Percentiles rank a stretch among this genome's conserved stretches.
Conservation (phyloP, 106 monocot species). For the Narthecium ossifragum region DNA sequence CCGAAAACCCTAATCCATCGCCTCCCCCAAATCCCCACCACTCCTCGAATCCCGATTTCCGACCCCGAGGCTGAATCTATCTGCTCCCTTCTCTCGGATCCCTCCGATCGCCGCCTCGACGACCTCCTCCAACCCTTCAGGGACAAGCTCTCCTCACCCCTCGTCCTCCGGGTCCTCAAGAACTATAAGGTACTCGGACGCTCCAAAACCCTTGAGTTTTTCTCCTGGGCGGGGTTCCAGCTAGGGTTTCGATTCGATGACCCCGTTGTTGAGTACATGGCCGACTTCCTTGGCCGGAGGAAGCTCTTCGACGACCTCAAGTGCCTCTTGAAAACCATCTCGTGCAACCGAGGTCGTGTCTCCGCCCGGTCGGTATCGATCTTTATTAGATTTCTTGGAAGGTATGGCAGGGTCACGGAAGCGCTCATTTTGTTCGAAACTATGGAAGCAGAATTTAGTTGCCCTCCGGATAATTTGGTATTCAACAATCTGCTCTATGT, state of each 20-base stretch:
- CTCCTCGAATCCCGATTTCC: neutral
- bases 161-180: slow-evolving; percentile 21
- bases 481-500: slow-evolving; percentile 41
- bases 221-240: slow-evolving; percentile 37
- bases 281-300: slow-evolving; percentile 32
- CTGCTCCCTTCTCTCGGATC: slow-evolving; percentile 17
- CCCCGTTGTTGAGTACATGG: slow-evolving; percentile 37
- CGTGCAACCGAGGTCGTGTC: slow-evolving; percentile 10
- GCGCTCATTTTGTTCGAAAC: slow-evolving; percentile 25
- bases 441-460: slow-evolving; percentile 22
- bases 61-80: slow-evolving; percentile 11
- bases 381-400: slow-evolving; percentile 28
- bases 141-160: slow-evolving; percentile 16
- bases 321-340: slow-evolving; percentile 26
- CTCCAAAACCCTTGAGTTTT: slow-evolving; percentile 28
- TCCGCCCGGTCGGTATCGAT: slow-evolving; percentile 17
- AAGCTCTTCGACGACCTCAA: slow-evolving; percentile 41
- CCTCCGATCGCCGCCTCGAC: slow-evolving; percentile 8
- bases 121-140: slow-evolving; percentile 11
- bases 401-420: slow-evolving; percentile 24
- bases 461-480: slow-evolving; percentile 28
- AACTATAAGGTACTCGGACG: slow-evolving; percentile 18
- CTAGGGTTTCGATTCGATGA: slow-evolving; percentile 33
- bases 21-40: neutral
- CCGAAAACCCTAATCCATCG: neutral